Evolutionary conservation across 441 rosid genomes (phyloP).

Genomic region (Bruguiera hainesii): DNA sequence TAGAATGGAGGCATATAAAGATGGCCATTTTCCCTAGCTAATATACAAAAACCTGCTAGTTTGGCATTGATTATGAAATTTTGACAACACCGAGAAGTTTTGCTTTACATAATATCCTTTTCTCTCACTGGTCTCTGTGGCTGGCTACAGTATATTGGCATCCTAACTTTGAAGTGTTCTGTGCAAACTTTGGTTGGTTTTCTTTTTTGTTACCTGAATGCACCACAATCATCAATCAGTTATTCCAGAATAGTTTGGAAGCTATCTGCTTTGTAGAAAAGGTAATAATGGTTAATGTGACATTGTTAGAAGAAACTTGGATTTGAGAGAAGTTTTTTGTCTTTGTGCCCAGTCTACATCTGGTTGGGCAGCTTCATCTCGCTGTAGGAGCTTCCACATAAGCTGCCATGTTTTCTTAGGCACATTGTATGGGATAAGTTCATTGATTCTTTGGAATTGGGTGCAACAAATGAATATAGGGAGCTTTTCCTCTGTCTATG

Average conservation of each 20-base stretch:
- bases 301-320: no score
- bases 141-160: neutral
- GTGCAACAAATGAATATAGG: conserved; percentile 2
- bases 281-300: neutral
- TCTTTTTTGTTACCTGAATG: neutral
- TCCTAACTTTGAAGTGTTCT: neutral
- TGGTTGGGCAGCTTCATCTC: no score
- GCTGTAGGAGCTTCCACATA: no score
- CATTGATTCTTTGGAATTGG: neutral
- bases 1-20: no score
- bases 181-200: neutral
- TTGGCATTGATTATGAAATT: no score
- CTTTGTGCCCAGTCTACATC: no score
- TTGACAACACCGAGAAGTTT: no score
- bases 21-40: no score
- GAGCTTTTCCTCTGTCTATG: neutral
- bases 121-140: neutral
- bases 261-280: neutral
- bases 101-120: no score
- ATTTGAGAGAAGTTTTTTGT: no score
- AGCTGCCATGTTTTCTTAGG: neutral
- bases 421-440: neutral
- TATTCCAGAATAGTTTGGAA: neutral
- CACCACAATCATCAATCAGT: neutral
- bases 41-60: no score